These are phyloP conservation scores for Chamaecrista fasciculata DNA, from an alignment of 306 rosid genomes.

Conservation along the genomic window DNA sequence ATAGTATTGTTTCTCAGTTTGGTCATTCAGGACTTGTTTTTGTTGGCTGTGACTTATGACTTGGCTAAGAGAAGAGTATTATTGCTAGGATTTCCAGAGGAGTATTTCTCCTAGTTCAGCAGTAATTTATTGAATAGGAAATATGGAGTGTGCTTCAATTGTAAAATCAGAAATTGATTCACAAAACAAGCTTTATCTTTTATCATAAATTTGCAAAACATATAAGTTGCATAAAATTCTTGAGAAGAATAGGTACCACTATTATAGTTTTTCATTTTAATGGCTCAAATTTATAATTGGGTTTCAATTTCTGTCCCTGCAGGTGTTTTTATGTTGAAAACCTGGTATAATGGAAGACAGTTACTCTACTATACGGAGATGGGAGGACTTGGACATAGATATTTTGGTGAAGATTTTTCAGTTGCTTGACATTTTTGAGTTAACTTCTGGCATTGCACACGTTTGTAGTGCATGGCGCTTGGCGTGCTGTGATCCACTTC, in stretches of 20 bases:
- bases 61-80: background rate
- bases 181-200: background rate
- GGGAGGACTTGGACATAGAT: constrained; percentile 75
- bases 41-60: background rate
- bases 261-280: constrained; percentile 3
- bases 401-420: constrained; percentile 70
- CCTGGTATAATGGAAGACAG: constrained; percentile 52
- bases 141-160: background rate
- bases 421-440: constrained; percentile 54
- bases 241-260: background rate
- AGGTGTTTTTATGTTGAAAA: constrained; percentile 39
- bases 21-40: background rate
- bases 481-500: constrained; percentile 70
- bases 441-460: constrained; percentile 65
- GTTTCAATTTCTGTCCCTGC: constrained; percentile 19
- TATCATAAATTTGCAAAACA: background rate
- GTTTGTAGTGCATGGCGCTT: constrained; percentile 72
- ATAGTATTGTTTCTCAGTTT: background rate
- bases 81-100: background rate
- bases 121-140: background rate
- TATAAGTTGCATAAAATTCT: background rate
- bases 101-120: background rate
- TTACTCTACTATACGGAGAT: constrained; percentile 38
- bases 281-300: constrained; percentile 8
- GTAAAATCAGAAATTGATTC: background rate